A percentile compares a stretch with the other conserved stretches of the same genome.
phyloP scores from a whole-genome alignment of 257 asterid species.

The Thymus quinquecostatus region DNA sequence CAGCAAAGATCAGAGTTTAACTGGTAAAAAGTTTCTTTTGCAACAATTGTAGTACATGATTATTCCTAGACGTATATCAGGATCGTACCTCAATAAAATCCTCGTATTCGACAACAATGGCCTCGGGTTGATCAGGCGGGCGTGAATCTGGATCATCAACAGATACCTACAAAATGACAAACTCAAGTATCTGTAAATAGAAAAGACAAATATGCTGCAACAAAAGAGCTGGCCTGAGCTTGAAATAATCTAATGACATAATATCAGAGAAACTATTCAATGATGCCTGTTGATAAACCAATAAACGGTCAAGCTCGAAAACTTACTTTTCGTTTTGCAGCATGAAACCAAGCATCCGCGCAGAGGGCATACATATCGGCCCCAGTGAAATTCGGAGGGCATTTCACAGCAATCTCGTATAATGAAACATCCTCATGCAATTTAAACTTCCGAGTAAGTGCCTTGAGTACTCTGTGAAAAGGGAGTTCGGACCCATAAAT shows the following conservation, averaged over 20 bases:
- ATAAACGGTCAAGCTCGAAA: background rate
- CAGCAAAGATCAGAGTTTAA: too few relatives aligned
- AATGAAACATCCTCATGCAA: slow-evolving; percentile 79
- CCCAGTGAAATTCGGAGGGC: slow-evolving; percentile 96
- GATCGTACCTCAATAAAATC: slow-evolving; percentile 78
- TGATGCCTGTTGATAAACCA: background rate
- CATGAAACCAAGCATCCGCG: slow-evolving; percentile 99
- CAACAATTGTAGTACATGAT: background rate
- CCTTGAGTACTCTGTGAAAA: slow-evolving; percentile 78
- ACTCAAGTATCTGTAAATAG: background rate
- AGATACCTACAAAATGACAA: slow-evolving; percentile 48
- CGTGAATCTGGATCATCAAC: slow-evolving; percentile 51
- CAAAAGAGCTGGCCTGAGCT: background rate
- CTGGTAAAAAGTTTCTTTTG: too few relatives aligned
- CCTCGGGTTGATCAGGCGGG: slow-evolving; percentile 45
- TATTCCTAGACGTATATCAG: background rate
- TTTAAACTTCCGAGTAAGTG: slow-evolving; percentile 86
- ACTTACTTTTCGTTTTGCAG: slow-evolving; percentile 83
- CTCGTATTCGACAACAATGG: slow-evolving; percentile 68
- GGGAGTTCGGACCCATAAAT: slow-evolving; percentile 2
- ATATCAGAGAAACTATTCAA: background rate
- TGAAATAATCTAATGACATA: background rate
- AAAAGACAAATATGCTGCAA: background rate
- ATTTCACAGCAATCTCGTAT: slow-evolving; percentile 71
- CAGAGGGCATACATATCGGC: slow-evolving; percentile 98